Conservation (phyloP, 2,329 filamentous ascomycete genomes). For the Apiospora saccharicola region DNA sequence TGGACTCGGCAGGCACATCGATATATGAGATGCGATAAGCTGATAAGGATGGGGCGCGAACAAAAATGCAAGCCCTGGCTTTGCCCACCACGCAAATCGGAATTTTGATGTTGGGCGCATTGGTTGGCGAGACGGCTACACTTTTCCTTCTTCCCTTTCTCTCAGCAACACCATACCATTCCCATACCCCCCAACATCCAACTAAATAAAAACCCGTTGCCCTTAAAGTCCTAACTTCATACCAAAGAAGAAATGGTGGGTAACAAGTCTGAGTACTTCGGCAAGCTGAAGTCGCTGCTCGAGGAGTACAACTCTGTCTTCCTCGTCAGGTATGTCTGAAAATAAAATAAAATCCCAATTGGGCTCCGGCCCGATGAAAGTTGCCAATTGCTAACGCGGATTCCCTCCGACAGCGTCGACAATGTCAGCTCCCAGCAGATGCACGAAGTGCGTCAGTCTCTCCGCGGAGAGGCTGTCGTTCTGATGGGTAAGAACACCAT, state of each 20-base stretch:
- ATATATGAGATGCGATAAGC: neutral
- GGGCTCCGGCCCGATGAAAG: neutral
- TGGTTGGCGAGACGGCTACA: constrained; percentile 10
- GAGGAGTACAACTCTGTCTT: constrained; percentile 98
- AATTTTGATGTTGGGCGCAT: constrained; percentile 20
- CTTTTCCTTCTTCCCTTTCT: constrained; percentile 13
- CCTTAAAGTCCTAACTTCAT: constrained; percentile 31
- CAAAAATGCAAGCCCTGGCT: constrained; percentile 17
- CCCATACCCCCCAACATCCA: constrained; percentile 22
- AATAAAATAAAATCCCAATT: neutral
- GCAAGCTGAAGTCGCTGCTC: constrained; percentile 98
- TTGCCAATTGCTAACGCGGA: neutral
- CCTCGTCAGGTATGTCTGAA: constrained; percentile 71
- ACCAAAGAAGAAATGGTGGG: constrained; percentile 97
- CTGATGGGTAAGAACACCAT: constrained; percentile 99
- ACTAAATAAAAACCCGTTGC: constrained; percentile 24
- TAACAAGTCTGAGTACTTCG: constrained; percentile 96
- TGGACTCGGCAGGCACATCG: neutral
- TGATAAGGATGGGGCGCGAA: constrained; percentile 13
- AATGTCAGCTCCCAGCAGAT: constrained; percentile 99
- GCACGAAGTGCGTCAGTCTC: constrained; percentile 97
- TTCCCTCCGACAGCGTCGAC: constrained; percentile 65
- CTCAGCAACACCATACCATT: constrained; percentile 17
- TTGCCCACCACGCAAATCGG: constrained; percentile 16
- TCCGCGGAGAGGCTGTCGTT: constrained; percentile 91